Conservation (phyloP, 2,329 filamentous ascomycete genomes). For the Chrysoporthe austroafricana region DNA sequence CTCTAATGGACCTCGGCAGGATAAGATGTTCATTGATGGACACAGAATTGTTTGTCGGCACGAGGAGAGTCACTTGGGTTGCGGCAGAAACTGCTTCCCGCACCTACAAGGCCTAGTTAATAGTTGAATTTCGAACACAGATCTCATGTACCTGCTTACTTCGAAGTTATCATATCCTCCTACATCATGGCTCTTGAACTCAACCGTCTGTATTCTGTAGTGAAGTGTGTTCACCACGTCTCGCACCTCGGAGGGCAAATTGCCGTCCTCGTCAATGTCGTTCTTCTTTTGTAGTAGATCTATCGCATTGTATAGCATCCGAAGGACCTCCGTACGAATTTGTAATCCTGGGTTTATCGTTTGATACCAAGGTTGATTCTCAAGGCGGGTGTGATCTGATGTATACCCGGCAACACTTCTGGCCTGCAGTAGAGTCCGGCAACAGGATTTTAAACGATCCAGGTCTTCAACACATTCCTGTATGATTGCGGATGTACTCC, state of each 20-base stretch:
- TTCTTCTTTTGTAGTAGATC: not conserved
- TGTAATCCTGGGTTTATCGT: not conserved
- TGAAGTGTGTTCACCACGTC: not conserved
- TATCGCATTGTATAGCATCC: constrained; percentile 1
- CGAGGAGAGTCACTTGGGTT: not conserved
- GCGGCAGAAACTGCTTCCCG: not conserved
- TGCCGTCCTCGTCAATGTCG: not conserved
- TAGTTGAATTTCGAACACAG: not conserved
- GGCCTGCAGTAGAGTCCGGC: not conserved
- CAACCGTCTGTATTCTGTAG: not conserved
- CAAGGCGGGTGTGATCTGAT: not conserved
- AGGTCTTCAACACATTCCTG: not conserved
- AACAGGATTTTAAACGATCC: not conserved
- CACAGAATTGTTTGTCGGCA: not conserved
- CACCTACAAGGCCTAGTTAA: not conserved
- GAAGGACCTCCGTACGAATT: not conserved
- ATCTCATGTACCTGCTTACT: not conserved
- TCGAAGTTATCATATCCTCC: not conserved
- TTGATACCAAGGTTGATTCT: not conserved
- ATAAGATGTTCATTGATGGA: constrained; percentile 1
- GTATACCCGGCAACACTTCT: not conserved
- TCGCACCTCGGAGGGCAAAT: not conserved
- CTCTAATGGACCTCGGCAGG: constrained; percentile 11
- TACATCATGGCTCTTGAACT: not conserved
- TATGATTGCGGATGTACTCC: not conserved